These are phyloP conservation scores for Chrysosphaeria jannelii DNA, from an alignment of 2,329 filamentous ascomycete species.

Conservation along the genomic window DNA sequence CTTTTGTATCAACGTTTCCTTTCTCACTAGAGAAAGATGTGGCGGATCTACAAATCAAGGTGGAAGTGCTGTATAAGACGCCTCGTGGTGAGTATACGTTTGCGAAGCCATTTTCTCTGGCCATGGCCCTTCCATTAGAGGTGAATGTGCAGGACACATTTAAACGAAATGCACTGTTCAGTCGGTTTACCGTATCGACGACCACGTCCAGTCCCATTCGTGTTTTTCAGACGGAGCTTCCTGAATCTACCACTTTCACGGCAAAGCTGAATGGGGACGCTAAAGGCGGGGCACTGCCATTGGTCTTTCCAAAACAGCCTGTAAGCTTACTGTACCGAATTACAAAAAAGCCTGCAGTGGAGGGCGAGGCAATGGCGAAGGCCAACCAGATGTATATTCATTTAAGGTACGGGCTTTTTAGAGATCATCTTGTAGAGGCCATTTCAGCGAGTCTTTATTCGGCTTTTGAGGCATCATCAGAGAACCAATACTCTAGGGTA, in stretches of 20 bases:
- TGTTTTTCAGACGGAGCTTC: slow-evolving; percentile 38
- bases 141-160: slow-evolving; percentile 96
- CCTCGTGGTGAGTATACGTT: slow-evolving; percentile 32
- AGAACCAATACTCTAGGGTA: too few relatives aligned
- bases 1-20: slow-evolving; percentile 34
- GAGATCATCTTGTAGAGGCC: slow-evolving; percentile 34
- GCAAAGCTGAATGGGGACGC: slow-evolving; percentile 28
- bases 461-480: slow-evolving; percentile 6
- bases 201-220: slow-evolving; percentile 45
- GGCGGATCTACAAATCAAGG: slow-evolving; percentile 34
- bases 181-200: slow-evolving; percentile 70
- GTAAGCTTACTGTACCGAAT: slow-evolving; percentile 60
- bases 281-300: slow-evolving; percentile 14
- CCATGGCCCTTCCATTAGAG: slow-evolving; percentile 53
- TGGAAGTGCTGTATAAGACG: slow-evolving; percentile 51
- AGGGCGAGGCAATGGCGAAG: slow-evolving; percentile 5
- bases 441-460: slow-evolving; percentile 14
- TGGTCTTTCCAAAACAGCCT: slow-evolving; percentile 56
- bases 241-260: slow-evolving; percentile 37
- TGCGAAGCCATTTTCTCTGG: slow-evolving; percentile 28
- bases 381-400: slow-evolving; percentile 29
- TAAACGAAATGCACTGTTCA: slow-evolving; percentile 55
- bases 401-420: slow-evolving; percentile 45
- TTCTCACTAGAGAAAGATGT: slow-evolving; percentile 62
- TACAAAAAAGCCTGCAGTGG: slow-evolving; percentile 16